A percentile compares a stretch with the other conserved stretches of the same genome.
These are phyloP conservation scores for Suillus occidentalis DNA, from an alignment of 768 basidiomycete genomes.

Conservation along the genomic window DNA sequence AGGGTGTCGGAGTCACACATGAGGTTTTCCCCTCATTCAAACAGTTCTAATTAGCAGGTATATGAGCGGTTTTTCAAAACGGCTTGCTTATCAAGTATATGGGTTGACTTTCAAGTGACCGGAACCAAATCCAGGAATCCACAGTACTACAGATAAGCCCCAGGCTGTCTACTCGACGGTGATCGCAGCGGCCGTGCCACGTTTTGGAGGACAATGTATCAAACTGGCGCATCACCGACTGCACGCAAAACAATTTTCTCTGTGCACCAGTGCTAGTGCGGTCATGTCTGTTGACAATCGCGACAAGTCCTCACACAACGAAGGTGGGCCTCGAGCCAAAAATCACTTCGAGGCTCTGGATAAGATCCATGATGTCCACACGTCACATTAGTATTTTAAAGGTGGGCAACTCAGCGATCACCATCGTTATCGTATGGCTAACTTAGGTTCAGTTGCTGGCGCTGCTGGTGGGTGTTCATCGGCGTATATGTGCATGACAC, in stretches of 20 bases:
- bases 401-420: not conserved
- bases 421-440: not conserved
- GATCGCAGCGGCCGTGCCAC: not conserved
- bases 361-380: not conserved
- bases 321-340: not conserved
- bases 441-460: not conserved
- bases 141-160: not conserved
- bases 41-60: too few relatives aligned
- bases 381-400: not conserved
- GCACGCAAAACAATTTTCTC: too few relatives aligned
- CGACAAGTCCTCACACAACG: not conserved
- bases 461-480: not conserved
- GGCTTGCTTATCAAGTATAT: not conserved
- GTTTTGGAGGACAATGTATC: not conserved
- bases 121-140: not conserved
- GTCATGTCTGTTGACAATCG: not conserved
- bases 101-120: not conserved
- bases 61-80: not conserved
- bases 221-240: too few relatives aligned
- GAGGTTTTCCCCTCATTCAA: not conserved
- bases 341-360: not conserved
- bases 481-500: not conserved
- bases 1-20: not conserved
- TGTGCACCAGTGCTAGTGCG: not conserved
- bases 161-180: not conserved